A percentile compares a stretch with the other conserved stretches of the same genome.
Evolutionary conservation across 306 rosid species (phyloP).

Genomic region (Prunus salicina): DNA sequence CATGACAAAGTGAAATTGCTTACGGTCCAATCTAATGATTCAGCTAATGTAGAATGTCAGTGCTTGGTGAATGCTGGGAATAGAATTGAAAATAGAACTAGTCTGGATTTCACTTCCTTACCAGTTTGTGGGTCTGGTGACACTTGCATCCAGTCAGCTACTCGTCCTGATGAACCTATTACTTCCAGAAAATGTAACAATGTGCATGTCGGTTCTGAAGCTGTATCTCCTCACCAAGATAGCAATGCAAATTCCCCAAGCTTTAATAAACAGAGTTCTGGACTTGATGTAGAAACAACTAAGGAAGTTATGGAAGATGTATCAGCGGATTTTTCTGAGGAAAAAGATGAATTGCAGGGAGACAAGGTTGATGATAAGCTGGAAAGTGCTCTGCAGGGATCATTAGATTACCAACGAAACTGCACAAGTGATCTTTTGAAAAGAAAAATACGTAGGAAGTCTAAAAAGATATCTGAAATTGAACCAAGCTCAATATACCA

Average conservation of each 20-base stretch:
- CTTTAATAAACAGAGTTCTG: constrained; percentile 37
- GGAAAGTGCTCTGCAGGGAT: constrained; percentile 29
- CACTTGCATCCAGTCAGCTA: constrained; percentile 32
- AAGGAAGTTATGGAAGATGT: constrained; percentile 31
- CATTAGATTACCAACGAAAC: constrained; percentile 21
- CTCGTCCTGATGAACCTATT: constrained; percentile 30
- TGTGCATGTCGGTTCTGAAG: constrained; percentile 30
- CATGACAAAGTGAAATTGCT: constrained; percentile 15
- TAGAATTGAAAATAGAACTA: constrained; percentile 23
- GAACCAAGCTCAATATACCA: constrained; percentile 43
- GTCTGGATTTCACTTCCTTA: constrained; percentile 35
- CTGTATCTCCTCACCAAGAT: constrained; percentile 34
- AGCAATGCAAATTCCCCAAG: constrained; percentile 29
- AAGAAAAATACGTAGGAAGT: constrained; percentile 70
- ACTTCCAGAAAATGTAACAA: constrained; percentile 39
- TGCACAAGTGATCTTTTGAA: constrained; percentile 36
- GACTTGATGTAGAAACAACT: constrained; percentile 29
- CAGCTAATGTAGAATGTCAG: constrained; percentile 7
- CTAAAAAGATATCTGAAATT: constrained; percentile 83
- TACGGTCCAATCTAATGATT: constrained; percentile 15
- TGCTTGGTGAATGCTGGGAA: constrained; percentile 15
- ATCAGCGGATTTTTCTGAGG: constrained; percentile 24
- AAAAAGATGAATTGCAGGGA: constrained; percentile 30
- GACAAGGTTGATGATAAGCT: constrained; percentile 21
- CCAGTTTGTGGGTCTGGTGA: constrained; percentile 27